A percentile compares a stretch with the other conserved stretches of the same genome.
Conservation (phyloP, 2,329 filamentous ascomycete species). For the Macrophomina phaseolina region DNA sequence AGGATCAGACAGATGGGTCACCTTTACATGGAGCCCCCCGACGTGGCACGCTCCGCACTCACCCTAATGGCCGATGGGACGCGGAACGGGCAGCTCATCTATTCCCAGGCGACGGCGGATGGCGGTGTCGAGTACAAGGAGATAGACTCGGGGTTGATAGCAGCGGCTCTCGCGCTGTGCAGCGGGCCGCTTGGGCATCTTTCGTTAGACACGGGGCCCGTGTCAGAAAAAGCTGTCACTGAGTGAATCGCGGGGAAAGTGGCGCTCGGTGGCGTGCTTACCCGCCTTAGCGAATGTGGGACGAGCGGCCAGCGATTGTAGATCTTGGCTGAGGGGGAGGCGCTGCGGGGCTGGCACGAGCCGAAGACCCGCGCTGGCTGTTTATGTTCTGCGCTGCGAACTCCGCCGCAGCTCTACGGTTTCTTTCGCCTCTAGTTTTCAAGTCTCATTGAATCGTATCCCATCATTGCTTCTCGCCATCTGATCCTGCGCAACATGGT, state of each 20-base stretch:
- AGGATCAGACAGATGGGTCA: constrained; percentile 32
- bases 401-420: too few relatives aligned
- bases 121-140: constrained; percentile 35
- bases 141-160: constrained; percentile 35
- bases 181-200: not conserved
- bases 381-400: not conserved
- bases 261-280: not conserved
- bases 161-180: not conserved
- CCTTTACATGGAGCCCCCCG: constrained; percentile 35
- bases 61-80: constrained; percentile 38
- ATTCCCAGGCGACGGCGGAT: constrained; percentile 30
- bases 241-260: not conserved
- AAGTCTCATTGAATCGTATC: too few relatives aligned
- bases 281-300: not conserved
- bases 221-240: constrained; percentile 7
- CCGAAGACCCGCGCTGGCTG: not conserved
- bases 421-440: not conserved
- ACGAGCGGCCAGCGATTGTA: not conserved
- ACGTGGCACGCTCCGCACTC: constrained; percentile 35
- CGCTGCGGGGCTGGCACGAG: not conserved
- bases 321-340: not conserved
- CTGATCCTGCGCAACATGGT: not conserved
- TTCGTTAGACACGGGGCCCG: not conserved
- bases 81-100: constrained; percentile 38
- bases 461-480: not conserved